Evolutionary conservation across 352 stramenopile genomes (phyloP).

Genomic region (Pythium guiyangense): DNA sequence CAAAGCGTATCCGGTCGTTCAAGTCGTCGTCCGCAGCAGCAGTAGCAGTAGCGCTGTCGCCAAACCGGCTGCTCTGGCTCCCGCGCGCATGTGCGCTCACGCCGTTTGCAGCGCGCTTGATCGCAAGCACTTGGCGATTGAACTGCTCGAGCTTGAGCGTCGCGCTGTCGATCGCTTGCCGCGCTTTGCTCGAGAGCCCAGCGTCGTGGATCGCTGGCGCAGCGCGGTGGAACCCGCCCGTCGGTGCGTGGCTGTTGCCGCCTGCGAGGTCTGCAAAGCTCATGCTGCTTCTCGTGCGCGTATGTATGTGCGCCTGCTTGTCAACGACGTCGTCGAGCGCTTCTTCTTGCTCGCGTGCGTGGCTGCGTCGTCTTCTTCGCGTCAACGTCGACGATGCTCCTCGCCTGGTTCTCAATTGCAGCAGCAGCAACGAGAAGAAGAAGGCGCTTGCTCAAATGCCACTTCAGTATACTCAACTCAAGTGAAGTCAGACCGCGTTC

Average conservation of each 20-base stretch:
- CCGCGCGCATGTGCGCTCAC: background rate
- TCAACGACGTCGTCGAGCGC: background rate
- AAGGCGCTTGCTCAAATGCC: too few relatives aligned
- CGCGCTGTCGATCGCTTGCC: conserved; percentile 58
- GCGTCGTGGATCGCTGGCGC: conserved; percentile 5
- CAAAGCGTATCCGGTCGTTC: conserved; percentile 82
- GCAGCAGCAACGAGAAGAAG: too few relatives aligned
- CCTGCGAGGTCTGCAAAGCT: conserved; percentile 65
- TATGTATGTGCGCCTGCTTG: too few relatives aligned
- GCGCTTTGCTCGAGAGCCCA: conserved; percentile 24
- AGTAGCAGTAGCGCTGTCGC: conserved; percentile 5
- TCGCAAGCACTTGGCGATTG: conserved; percentile 73
- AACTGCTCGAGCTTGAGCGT: conserved; percentile 83
- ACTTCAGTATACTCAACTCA: too few relatives aligned
- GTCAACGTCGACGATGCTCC: too few relatives aligned
- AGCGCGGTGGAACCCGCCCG: conserved; percentile 11
- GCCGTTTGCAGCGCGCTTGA: conserved; percentile 50
- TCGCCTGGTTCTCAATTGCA: too few relatives aligned
- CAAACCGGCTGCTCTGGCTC: conserved; percentile 2
- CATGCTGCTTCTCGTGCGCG: conserved; percentile 25
- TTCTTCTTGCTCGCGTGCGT: too few relatives aligned
- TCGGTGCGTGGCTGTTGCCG: conserved; percentile 4
- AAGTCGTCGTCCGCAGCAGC: conserved; percentile 68
- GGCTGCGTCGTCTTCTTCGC: too few relatives aligned
- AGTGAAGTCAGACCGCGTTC: too few relatives aligned